A percentile compares a stretch with the other conserved stretches of the same genome.
Conservation (phyloP, 2,329 filamentous ascomycete genomes). For the Clarireedia paspali region DNA sequence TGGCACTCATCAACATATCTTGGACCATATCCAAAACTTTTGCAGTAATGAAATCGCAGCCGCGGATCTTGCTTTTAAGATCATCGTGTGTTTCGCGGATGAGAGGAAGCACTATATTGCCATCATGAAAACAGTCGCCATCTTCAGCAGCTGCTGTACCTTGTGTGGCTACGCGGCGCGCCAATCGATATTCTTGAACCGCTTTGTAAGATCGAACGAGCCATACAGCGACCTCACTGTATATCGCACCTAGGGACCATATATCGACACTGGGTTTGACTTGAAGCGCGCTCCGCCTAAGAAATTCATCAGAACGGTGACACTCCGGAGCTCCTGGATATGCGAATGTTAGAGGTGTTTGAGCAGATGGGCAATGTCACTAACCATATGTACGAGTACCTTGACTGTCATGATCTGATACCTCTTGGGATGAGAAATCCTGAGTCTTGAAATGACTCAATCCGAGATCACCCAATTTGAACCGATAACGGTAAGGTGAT, state of each 20-base stretch:
- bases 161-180: conserved; percentile 16
- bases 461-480: conserved; percentile 29
- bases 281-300: conserved; percentile 5
- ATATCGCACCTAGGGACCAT: conserved; percentile 31
- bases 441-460: conserved; percentile 9
- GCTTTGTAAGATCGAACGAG: conserved; percentile 22
- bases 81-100: conserved; percentile 20
- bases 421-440: neutral
- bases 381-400: conserved; percentile 16
- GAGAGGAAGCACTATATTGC: conserved; percentile 18
- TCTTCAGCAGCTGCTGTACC: conserved; percentile 10
- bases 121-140: conserved; percentile 29
- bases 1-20: conserved; percentile 9
- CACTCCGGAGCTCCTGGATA: conserved; percentile 29
- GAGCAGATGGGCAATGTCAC: neutral
- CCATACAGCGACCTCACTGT: conserved; percentile 27
- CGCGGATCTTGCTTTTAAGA: conserved; percentile 6
- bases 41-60: conserved; percentile 12
- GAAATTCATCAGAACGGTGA: conserved; percentile 13
- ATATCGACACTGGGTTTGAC: conserved; percentile 24
- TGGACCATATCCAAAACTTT: conserved; percentile 10
- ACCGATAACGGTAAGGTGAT: conserved; percentile 18
- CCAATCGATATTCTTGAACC: conserved; percentile 20
- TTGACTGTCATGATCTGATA: conserved; percentile 3
- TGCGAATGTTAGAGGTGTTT: conserved; percentile 3